Evolutionary conservation across 371 early-diverging fungal species (phyloP).

Genomic region (Haplosporangium sp.): DNA sequence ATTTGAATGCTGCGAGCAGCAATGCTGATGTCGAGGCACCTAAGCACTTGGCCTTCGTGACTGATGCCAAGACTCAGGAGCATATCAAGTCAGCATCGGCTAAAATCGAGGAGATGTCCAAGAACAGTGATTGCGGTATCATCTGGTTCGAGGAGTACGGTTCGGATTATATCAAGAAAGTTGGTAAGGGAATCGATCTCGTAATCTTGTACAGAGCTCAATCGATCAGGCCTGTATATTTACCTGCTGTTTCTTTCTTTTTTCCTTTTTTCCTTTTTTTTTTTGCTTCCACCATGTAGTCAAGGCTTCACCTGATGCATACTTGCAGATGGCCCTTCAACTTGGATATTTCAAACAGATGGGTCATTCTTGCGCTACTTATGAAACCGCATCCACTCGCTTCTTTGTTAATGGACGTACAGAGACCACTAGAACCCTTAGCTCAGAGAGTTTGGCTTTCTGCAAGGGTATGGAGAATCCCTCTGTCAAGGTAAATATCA

Average conservation of each 20-base stretch:
- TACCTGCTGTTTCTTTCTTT: background rate
- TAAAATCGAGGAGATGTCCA: slow-evolving; percentile 62
- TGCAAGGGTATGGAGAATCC: slow-evolving; percentile 74
- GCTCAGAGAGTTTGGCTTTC: slow-evolving; percentile 72
- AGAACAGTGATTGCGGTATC: slow-evolving; percentile 73
- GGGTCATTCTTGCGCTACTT: slow-evolving; percentile 72
- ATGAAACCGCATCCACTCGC: slow-evolving; percentile 89
- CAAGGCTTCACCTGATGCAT: slow-evolving; percentile 87
- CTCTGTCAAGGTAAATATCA: slow-evolving; percentile 29
- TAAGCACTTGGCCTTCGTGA: slow-evolving; percentile 63
- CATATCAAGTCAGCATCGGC: slow-evolving; percentile 69
- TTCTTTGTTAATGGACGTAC: slow-evolving; percentile 86
- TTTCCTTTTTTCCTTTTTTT: slow-evolving; percentile 7
- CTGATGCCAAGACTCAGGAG: slow-evolving; percentile 60
- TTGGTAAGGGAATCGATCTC: slow-evolving; percentile 52
- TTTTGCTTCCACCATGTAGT: slow-evolving; percentile 34
- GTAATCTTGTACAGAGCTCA: too few relatives aligned
- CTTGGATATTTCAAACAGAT: slow-evolving; percentile 84
- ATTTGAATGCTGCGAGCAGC: slow-evolving; percentile 39
- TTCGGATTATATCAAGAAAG: slow-evolving; percentile 74
- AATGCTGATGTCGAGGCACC: slow-evolving; percentile 36
- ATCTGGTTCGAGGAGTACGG: slow-evolving; percentile 76
- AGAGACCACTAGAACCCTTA: slow-evolving; percentile 85
- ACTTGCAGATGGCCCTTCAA: slow-evolving; percentile 89
- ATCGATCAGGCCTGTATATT: too few relatives aligned